Evolutionary conservation across 768 basidiomycete species (phyloP).

Genomic region (Vishniacozyma victoriae): DNA sequence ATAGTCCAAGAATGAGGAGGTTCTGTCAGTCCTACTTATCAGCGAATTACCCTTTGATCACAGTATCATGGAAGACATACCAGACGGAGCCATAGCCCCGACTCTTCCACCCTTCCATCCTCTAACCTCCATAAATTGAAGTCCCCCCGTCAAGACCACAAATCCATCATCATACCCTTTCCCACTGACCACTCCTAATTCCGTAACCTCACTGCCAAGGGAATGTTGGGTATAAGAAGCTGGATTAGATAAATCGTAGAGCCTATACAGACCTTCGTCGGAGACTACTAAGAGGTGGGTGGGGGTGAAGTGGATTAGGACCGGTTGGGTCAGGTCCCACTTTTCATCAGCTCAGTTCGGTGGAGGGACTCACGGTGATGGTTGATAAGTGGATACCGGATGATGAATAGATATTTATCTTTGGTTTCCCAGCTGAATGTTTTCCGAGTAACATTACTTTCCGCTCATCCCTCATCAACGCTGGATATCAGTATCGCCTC

Average conservation of each 20-base stretch:
- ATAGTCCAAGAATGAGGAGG: constrained; percentile 80
- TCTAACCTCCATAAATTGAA: constrained; percentile 76
- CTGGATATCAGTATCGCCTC: constrained; percentile 48
- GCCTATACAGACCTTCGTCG: constrained; percentile 83
- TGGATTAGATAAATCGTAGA: constrained; percentile 59
- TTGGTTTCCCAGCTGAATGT: constrained; percentile 60
- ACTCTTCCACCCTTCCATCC: constrained; percentile 79
- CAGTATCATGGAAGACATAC: constrained; percentile 51
- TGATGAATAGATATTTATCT: constrained; percentile 80
- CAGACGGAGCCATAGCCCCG: constrained; percentile 64
- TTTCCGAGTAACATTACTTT: constrained; percentile 68
- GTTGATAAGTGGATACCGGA: constrained; percentile 60
- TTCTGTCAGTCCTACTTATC: constrained; percentile 60
- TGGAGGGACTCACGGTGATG: constrained; percentile 49
- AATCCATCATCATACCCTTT: constrained; percentile 79
- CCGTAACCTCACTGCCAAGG: constrained; percentile 71
- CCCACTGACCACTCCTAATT: constrained; percentile 74
- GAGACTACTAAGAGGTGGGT: constrained; percentile 67
- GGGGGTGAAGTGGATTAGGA: constrained; percentile 54
- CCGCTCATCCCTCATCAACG: constrained; percentile 76
- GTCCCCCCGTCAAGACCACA: constrained; percentile 71
- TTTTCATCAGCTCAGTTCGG: constrained; percentile 46
- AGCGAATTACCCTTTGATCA: background rate
- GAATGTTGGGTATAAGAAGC: constrained; percentile 80
- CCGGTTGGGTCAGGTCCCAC: constrained; percentile 71